Evolutionary conservation across 1,284 basidiomycete species (phyloP).

Genomic region (Trichosporon ovoides): DNA sequence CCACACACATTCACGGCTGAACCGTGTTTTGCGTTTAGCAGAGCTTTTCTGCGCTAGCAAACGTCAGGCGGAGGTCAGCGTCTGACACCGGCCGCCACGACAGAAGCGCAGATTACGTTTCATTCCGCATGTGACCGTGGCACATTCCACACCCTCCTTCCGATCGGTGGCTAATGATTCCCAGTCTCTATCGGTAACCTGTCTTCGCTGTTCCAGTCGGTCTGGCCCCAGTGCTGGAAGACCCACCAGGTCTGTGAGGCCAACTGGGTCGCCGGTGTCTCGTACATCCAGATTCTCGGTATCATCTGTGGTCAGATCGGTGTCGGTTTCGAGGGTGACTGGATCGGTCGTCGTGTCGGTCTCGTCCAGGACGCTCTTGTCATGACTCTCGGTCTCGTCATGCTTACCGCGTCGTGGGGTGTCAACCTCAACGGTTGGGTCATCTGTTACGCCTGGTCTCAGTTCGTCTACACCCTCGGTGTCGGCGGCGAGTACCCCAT

Average conservation of each 20-base stretch:
- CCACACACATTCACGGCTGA: no score
- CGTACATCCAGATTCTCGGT: constrained; percentile 43
- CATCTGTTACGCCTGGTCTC: constrained; percentile 52
- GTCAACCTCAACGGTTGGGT: constrained; percentile 54
- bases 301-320: constrained; percentile 55
- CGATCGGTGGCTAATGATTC: not conserved
- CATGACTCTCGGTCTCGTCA: constrained; percentile 52
- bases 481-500: constrained; percentile 56
- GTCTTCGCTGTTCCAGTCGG: constrained; percentile 50
- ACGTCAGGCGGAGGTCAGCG: no score
- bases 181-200: constrained; percentile 54
- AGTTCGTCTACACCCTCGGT: constrained; percentile 54
- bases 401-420: constrained; percentile 56
- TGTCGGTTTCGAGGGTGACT: constrained; percentile 56
- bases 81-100: no score
- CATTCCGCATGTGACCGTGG: no score
- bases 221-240: constrained; percentile 55
- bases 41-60: no score
- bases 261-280: constrained; percentile 51
- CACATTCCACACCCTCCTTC: no score
- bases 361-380: constrained; percentile 50
- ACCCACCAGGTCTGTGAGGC: constrained; percentile 49
- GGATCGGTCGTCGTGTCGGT: constrained; percentile 54
- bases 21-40: no score
- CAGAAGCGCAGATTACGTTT: no score